A percentile compares a stretch with the other conserved stretches of the same genome.
phyloP scores from a whole-genome alignment of 768 basidiomycete species.

The Phaeotremella skinneri region DNA sequence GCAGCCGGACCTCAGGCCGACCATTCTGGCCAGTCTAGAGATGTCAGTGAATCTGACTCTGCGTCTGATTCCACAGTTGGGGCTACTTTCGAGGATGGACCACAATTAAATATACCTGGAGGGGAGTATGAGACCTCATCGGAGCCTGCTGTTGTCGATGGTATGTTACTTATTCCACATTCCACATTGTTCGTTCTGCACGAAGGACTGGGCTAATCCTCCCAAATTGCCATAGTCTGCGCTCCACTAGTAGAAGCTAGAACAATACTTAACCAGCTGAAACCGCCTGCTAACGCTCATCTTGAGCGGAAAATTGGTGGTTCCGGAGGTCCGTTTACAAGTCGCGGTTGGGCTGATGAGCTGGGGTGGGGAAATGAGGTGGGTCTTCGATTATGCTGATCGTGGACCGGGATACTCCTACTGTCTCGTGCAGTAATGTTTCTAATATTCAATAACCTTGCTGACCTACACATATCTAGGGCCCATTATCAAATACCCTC shows the following conservation, averaged over 20 bases:
- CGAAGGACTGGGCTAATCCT: too few species aligned
- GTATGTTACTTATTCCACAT: too few species aligned
- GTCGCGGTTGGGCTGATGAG: constrained; percentile 47
- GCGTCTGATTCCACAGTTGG: too few species aligned
- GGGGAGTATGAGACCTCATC: too few species aligned
- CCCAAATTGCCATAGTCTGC: constrained; percentile 35
- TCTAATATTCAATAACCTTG: neutral
- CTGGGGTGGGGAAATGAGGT: constrained; percentile 50
- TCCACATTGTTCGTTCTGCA: too few species aligned
- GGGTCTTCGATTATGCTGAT: neutral
- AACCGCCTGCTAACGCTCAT: constrained; percentile 28
- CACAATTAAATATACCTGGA: too few species aligned
- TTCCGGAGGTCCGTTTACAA: constrained; percentile 12
- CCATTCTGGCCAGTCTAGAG: too few species aligned
- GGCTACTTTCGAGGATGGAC: too few species aligned
- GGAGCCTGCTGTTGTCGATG: too few species aligned
- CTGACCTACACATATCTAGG: constrained; percentile 15
- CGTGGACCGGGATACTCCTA: neutral
- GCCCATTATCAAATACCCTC: constrained; percentile 38
- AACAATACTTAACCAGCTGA: constrained; percentile 24
- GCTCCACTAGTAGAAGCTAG: constrained; percentile 30
- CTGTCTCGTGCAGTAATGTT: neutral
- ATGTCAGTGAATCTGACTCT: too few species aligned
- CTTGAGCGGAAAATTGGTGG: constrained; percentile 33
- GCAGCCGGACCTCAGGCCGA: too few species aligned